phyloP scores from a whole-genome alignment of 345 rosid species.

The Melaleuca quinquenervia region DNA sequence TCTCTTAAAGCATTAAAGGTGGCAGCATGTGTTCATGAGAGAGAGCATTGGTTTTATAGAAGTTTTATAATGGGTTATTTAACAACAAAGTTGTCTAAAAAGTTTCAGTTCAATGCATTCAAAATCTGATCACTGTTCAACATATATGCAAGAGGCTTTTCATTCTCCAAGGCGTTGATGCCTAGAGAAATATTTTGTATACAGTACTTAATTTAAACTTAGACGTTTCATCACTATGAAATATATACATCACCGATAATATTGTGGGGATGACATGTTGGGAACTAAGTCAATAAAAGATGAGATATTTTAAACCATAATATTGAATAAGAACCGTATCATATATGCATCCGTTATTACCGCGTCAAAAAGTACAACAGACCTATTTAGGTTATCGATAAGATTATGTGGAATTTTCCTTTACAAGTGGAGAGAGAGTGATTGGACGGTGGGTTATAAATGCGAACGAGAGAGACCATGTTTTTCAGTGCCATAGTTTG shows the following conservation, averaged over 20 bases:
- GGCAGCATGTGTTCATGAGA: neutral
- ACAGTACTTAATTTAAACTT: neutral
- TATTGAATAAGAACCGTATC: neutral
- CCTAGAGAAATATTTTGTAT: neutral
- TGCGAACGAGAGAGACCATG: slow-evolving; percentile 2
- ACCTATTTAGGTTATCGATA: neutral
- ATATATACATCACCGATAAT: neutral
- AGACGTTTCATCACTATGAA: neutral
- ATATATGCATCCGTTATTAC: neutral
- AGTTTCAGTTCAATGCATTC: neutral
- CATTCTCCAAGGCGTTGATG: neutral
- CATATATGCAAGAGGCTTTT: neutral
- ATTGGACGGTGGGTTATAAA: neutral
- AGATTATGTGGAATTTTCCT: neutral
- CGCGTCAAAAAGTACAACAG: neutral
- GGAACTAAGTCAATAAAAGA: neutral
- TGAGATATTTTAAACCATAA: neutral
- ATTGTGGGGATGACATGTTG: neutral
- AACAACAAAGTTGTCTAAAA: neutral
- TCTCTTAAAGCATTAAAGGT: neutral
- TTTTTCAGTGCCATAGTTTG: slow-evolving; percentile 8
- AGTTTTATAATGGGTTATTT: neutral
- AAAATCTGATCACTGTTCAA: neutral
- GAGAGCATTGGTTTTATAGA: neutral
- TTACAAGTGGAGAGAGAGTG: neutral